Base-by-base conservation (phyloP, 2,329 filamentous ascomycete species). In the Neophaeococcomyces aloes region DNA sequence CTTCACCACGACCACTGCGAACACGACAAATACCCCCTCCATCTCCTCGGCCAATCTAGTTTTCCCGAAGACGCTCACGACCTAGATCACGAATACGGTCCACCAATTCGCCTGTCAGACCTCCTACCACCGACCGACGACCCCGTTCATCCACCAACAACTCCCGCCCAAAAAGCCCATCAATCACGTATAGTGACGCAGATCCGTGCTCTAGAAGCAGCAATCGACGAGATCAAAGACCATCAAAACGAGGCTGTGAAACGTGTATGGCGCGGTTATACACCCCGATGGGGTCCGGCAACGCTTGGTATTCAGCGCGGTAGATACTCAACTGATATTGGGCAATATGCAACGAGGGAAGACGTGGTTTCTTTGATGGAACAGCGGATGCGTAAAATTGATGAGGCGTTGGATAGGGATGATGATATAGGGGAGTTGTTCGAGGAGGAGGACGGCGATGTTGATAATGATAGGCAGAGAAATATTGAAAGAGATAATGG, bases 201-300 rank as follows among this genome's bases (percentile, higher is more conserved):
- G 13, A 43, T 53, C 14, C 23, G 48, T 4, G 37, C 38, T 10
- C 40, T 52, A 4, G 51, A 53, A 29, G 36, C 44, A 3, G 31
- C 40, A 23, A 37, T 51, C 6, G 38, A 52, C 10, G 13, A 43
- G n/a, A 21, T 50, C 15, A 29, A 48, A 13, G 35, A 44, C 14
- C 30, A 18, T n/a, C 51, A 49, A 4, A 50, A 54, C 31, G 25
- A 25, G 10, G 42, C 45, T 17, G 42, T 54, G 17, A 52, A 42
- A 37, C 21, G 33, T 13, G 43, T 54, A 15, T 54, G 52, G 52
- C 30, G 19, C 10, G 52, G 52, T 14, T 54, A 48, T 45, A 51
- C 52, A 4, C 41, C 37, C 21, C 48, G 52, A 2, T 54, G 52
- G 52, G 52, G 52, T n/a, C 52, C 52, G 14, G 52, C 39, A 10